phyloP scores from a whole-genome alignment of 2,329 filamentous ascomycete genomes.

The Penicillium sp. region DNA sequence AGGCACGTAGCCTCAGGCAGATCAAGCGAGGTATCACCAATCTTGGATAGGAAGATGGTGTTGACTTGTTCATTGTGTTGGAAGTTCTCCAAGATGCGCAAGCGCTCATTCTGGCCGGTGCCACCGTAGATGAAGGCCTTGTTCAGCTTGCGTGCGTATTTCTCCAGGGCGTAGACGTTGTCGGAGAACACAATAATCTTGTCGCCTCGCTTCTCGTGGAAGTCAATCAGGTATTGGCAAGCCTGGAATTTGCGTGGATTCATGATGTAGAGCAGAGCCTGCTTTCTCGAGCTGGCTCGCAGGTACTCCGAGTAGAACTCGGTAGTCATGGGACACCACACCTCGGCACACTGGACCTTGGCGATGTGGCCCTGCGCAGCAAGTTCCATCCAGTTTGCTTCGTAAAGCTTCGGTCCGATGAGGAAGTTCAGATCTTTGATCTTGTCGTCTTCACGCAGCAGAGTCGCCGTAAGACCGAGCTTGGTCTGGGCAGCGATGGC shows the following conservation, averaged over 20 bases:
- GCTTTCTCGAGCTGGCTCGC: constrained; percentile 66
- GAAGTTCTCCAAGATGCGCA: constrained; percentile 89
- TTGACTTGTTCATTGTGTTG: constrained; percentile 88
- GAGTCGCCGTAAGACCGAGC: constrained; percentile 87
- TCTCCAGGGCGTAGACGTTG: constrained; percentile 88
- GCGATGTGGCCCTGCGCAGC: constrained; percentile 97
- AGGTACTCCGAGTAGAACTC: constrained; percentile 98
- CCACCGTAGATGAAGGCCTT: constrained; percentile 92
- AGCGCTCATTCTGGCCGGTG: constrained; percentile 81
- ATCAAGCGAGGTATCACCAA: constrained; percentile 97
- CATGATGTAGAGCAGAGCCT: constrained; percentile 84
- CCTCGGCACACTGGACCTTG: constrained; percentile 94
- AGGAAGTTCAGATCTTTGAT: constrained; percentile 96
- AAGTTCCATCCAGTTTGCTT: constrained; percentile 99
- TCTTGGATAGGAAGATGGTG: constrained; percentile 94
- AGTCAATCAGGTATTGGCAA: constrained; percentile 97
- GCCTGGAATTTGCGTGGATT: constrained; percentile 97
- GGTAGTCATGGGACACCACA: constrained; percentile 99
- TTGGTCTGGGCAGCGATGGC: constrained; percentile 95
- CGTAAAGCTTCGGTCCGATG: constrained; percentile 95
- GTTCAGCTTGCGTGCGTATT: constrained; percentile 78
- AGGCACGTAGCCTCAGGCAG: constrained; percentile 93
- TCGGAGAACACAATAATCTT: constrained; percentile 99
- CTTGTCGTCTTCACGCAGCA: constrained; percentile 96
- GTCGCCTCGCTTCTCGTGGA: constrained; percentile 90